Conservation (phyloP, 2,329 filamentous ascomycete species). For the Coniochaeta ligniaria region DNA sequence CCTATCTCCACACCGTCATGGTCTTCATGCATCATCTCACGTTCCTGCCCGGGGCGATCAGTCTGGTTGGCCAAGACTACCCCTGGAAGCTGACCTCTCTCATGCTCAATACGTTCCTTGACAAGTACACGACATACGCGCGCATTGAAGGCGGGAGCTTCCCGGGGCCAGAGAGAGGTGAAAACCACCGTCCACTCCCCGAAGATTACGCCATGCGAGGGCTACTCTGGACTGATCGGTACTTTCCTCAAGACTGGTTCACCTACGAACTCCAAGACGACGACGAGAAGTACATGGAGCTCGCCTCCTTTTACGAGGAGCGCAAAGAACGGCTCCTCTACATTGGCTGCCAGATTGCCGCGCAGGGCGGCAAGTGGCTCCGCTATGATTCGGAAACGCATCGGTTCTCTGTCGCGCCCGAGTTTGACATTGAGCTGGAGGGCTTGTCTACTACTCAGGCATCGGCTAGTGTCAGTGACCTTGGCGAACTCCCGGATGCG, state of each 20-base stretch:
- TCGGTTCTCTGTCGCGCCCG: constrained; percentile 29
- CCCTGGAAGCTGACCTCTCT: constrained; percentile 29
- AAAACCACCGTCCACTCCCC: constrained; percentile 45
- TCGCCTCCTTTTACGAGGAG: constrained; percentile 48
- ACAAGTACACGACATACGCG: constrained; percentile 15
- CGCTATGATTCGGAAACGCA: constrained; percentile 29
- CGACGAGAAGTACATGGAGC: constrained; percentile 59
- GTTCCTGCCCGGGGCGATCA: constrained; percentile 31
- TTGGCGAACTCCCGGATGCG: constrained; percentile 14
- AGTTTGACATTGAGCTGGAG: constrained; percentile 29
- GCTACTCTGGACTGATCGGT: constrained; percentile 50
- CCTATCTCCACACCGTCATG: constrained; percentile 56
- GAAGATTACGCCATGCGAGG: constrained; percentile 65
- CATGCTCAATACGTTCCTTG: constrained; percentile 27
- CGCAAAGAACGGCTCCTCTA: constrained; percentile 53
- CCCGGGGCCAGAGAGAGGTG: constrained; percentile 33
- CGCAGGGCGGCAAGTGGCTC: constrained; percentile 31
- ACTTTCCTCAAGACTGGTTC: constrained; percentile 56
- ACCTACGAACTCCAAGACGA: constrained; percentile 52
- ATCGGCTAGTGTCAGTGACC: constrained; percentile 8
- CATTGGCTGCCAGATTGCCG: constrained; percentile 42
- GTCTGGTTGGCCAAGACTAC: constrained; percentile 30
- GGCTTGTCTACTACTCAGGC: neutral
- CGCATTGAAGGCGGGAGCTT: constrained; percentile 37
- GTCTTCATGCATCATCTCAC: constrained; percentile 48